Conservation (phyloP, 371 early-diverging fungal genomes). For the Spiromyces aspiralis region DNA sequence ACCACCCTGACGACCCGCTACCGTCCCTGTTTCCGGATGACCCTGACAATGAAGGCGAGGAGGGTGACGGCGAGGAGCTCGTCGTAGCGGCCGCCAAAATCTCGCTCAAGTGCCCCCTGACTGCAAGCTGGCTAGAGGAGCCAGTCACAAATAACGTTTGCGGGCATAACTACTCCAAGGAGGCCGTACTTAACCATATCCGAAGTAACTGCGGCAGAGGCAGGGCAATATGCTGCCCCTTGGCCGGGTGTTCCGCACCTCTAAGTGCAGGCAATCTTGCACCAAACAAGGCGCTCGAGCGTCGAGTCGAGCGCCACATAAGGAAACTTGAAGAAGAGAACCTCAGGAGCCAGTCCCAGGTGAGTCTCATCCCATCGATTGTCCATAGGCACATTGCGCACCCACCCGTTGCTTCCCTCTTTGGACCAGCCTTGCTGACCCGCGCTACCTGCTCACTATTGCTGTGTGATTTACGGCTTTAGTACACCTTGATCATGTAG, state of each 20-base stretch:
- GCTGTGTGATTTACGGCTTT: no score
- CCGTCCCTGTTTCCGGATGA: conserved; percentile 7
- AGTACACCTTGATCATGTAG: no score
- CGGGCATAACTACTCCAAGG: conserved; percentile 14
- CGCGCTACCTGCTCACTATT: no score
- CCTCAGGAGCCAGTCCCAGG: neutral
- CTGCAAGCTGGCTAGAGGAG: conserved; percentile 15
- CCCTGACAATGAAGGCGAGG: no score
- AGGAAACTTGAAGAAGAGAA: neutral
- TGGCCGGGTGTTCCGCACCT: conserved; percentile 9
- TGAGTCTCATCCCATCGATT: neutral
- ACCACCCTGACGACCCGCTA: conserved; percentile 16
- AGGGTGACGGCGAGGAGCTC: conserved; percentile 5
- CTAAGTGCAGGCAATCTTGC: neutral
- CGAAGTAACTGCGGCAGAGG: conserved; percentile 3
- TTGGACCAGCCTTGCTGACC: no score
- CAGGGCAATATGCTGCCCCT: conserved; percentile 14
- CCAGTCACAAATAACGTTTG: conserved; percentile 19
- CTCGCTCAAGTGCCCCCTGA: conserved; percentile 18
- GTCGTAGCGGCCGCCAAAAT: conserved; percentile 10
- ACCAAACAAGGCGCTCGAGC: neutral
- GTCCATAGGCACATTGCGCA: no score
- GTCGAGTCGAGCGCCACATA: neutral
- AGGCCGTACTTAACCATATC: conserved; percentile 8
- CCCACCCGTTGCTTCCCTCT: no score